Base-by-base conservation (phyloP, 768 basidiomycete genomes). In the Kwoniella shandongensis region DNA sequence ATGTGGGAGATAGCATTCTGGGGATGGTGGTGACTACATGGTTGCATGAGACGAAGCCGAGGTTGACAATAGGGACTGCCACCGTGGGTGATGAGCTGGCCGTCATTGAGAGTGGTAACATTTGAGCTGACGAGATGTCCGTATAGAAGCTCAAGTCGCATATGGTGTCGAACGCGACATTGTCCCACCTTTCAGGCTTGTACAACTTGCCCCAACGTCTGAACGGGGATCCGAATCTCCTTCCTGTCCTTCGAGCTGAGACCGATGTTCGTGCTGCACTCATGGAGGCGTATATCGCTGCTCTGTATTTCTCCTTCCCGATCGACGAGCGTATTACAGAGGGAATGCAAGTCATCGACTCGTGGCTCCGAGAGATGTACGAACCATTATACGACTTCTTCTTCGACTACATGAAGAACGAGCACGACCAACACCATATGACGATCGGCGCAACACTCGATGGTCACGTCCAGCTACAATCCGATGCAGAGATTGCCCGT, bases 71-170 rank as follows among this genome's bases (percentile, higher is more conserved):
- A 47, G 72, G 72, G 5, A 68, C 67, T 10, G 72, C 72, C 3
- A 67, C 70, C 15, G 72, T 70, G 40, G 62, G 50, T 42, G 17
- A 25, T 44, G n/a, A n/a, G n/a, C n/a, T n/a, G n/a, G n/a, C n/a
- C n/a, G n/a, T n/a, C n/a, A n/a, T n/a, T n/a, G n/a, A n/a, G n/a
- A n/a, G n/a, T n/a, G n/a, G n/a, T n/a, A n/a, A n/a, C n/a, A n/a
- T n/a, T n/a, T n/a, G n/a, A n/a, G n/a, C n/a, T n/a, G n/a, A n/a
- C n/a, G n/a, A n/a, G n/a, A n/a, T n/a, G n/a, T n/a, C n/a, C n/a
- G n/a, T n/a, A n/a, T n/a, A 74, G 72, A 69, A 72, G 66, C 72
- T 74, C 59, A 74, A 74, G 58, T 62, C 72, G 7, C 67, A 69
- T 46, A 51, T 74, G 11, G 72, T 74, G 17, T 72, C 70, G 15